Evolutionary conservation across 352 stramenopile species (phyloP).

Genomic region (Phytophthora nicotianae): DNA sequence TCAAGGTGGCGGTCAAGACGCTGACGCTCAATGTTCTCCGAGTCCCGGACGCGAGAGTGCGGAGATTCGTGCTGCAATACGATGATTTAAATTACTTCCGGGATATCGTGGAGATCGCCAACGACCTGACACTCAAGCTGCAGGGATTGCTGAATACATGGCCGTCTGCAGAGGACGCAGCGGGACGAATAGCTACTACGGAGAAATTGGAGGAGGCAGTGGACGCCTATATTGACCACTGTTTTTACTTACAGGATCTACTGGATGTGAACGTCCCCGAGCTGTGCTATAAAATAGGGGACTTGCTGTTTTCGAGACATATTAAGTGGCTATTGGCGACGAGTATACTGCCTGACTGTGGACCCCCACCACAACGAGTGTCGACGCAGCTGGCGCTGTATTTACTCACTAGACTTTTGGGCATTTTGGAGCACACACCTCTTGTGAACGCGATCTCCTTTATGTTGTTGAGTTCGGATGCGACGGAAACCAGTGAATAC

Average conservation of each 20-base stretch:
- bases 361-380: slow-evolving; percentile 68
- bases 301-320: slow-evolving; percentile 74
- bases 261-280: slow-evolving; percentile 84
- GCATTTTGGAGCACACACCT: slow-evolving; percentile 80
- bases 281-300: slow-evolving; percentile 81
- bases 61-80: slow-evolving; percentile 74
- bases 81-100: slow-evolving; percentile 82
- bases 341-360: slow-evolving; percentile 81
- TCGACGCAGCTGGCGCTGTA: slow-evolving; percentile 81
- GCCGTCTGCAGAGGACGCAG: slow-evolving; percentile 25
- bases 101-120: slow-evolving; percentile 77
- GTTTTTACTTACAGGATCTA: slow-evolving; percentile 86
- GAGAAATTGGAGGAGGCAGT: slow-evolving; percentile 85
- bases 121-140: slow-evolving; percentile 77
- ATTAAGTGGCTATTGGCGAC: slow-evolving; percentile 69
- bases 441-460: slow-evolving; percentile 82
- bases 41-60: slow-evolving; percentile 78
- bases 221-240: slow-evolving; percentile 86
- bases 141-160: slow-evolving; percentile 76
- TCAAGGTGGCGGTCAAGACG: slow-evolving; percentile 88
- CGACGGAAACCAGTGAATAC: slow-evolving; percentile 64
- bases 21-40: slow-evolving; percentile 86
- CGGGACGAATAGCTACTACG: slow-evolving; percentile 30
- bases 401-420: slow-evolving; percentile 72
- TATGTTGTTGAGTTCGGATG: slow-evolving; percentile 75